phyloP scores from a whole-genome alignment of 495 filamentous ascomycete species.

The Talaromyces adpressus region DNA sequence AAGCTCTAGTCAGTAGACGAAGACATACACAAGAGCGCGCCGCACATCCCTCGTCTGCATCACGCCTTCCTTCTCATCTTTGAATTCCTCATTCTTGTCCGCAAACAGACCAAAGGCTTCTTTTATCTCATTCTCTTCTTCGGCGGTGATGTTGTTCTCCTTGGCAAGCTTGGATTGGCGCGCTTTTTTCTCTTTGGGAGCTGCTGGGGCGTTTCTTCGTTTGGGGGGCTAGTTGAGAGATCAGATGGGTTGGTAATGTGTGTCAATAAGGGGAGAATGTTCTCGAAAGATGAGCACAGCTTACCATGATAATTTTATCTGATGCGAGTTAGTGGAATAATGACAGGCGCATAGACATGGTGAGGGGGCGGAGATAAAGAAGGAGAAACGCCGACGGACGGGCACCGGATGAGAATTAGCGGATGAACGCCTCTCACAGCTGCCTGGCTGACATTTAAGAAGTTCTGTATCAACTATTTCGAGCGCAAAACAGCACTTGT shows the following conservation, averaged over 20 bases:
- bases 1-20: neutral
- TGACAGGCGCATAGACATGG: neutral
- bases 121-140: slow-evolving; percentile 82
- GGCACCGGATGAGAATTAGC: neutral
- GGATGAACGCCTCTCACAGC: neutral
- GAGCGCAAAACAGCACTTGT: neutral
- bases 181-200: slow-evolving; percentile 34
- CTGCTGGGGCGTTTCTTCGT: slow-evolving; percentile 23
- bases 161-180: slow-evolving; percentile 79
- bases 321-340: neutral
- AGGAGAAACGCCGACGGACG: neutral
- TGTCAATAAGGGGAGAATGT: neutral
- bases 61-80: slow-evolving; percentile 63
- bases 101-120: slow-evolving; percentile 85
- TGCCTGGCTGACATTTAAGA: neutral
- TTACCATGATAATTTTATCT: neutral
- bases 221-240: slow-evolving; percentile 27
- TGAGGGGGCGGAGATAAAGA: neutral
- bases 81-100: slow-evolving; percentile 45
- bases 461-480: neutral
- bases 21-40: slow-evolving; percentile 66
- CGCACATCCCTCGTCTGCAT: slow-evolving; percentile 73
- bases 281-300: neutral
- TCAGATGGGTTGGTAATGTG: neutral
- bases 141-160: slow-evolving; percentile 73